A percentile compares a stretch with the other conserved stretches of the same genome.
Conservation (phyloP, 208 protist species). For the Leishmania martiniquensis region DNA sequence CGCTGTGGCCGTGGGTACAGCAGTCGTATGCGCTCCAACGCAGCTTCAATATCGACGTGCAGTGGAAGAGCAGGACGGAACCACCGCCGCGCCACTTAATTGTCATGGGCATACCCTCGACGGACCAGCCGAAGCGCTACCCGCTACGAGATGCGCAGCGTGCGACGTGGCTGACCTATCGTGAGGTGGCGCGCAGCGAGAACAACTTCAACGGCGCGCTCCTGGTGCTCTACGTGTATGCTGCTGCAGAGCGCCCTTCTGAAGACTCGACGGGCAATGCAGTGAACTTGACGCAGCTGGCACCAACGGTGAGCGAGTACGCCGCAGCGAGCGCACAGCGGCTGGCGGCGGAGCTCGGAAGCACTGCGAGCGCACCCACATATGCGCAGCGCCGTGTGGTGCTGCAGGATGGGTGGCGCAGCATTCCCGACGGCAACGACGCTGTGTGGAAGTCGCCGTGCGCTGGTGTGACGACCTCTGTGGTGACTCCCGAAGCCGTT, state of each 20-base stretch:
- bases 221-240: too few species aligned
- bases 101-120: neutral
- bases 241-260: neutral
- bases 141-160: slow-evolving; percentile 36
- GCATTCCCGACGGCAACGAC: neutral
- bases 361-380: neutral
- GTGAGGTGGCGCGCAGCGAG: slow-evolving; percentile 27
- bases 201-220: slow-evolving; percentile 32
- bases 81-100: slow-evolving; percentile 4
- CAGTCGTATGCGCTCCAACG: slow-evolving; percentile 8
- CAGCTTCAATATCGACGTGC: slow-evolving; percentile 7
- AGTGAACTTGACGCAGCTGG: neutral
- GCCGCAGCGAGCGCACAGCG: neutral
- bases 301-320: neutral
- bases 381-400: neutral
- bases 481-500: neutral
- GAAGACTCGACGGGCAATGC: neutral
- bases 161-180: slow-evolving; percentile 41
- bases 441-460: slow-evolving; percentile 4
- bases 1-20: neutral
- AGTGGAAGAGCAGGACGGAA: neutral
- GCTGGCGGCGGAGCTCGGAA: neutral
- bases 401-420: slow-evolving; percentile 3
- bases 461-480: neutral
- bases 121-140: neutral